Conservation (phyloP, 345 rosid genomes). For the Gossypium stocksii region DNA sequence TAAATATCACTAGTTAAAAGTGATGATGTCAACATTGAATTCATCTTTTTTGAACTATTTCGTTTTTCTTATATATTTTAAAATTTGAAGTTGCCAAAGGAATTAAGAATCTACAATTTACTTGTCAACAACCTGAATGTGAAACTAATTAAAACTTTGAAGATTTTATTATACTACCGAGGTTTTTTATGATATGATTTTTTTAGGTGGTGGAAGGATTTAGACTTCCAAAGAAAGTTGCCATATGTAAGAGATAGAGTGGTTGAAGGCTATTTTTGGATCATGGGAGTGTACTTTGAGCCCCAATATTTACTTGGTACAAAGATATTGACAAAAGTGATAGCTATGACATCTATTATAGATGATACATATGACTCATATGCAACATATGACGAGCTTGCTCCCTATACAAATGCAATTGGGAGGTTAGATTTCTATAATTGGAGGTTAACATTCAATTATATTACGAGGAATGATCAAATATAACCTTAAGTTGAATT, state of each 20-base stretch:
- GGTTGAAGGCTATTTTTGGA: slow-evolving; percentile 15
- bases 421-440: slow-evolving; percentile 14
- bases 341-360: neutral
- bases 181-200: neutral
- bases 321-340: slow-evolving; percentile 19
- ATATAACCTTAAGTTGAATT: neutral
- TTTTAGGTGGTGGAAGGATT: slow-evolving; percentile 31
- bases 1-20: no score
- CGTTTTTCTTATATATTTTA: no score
- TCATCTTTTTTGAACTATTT: no score
- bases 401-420: slow-evolving; percentile 21
- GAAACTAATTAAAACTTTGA: neutral
- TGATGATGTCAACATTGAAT: no score
- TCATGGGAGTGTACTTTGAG: slow-evolving; percentile 8
- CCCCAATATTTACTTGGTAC: slow-evolving; percentile 14
- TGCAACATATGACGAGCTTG: slow-evolving; percentile 31
- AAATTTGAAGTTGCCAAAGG: no score
- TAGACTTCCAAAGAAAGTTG: slow-evolving; percentile 20
- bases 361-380: slow-evolving; percentile 30
- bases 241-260: slow-evolving; percentile 17
- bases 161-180: neutral
- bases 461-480: neutral
- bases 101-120: no score
- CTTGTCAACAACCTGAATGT: neutral
- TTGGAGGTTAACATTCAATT: neutral